Base-by-base conservation (phyloP, 2,329 filamentous ascomycete species). In the Cercospora sesami region DNA sequence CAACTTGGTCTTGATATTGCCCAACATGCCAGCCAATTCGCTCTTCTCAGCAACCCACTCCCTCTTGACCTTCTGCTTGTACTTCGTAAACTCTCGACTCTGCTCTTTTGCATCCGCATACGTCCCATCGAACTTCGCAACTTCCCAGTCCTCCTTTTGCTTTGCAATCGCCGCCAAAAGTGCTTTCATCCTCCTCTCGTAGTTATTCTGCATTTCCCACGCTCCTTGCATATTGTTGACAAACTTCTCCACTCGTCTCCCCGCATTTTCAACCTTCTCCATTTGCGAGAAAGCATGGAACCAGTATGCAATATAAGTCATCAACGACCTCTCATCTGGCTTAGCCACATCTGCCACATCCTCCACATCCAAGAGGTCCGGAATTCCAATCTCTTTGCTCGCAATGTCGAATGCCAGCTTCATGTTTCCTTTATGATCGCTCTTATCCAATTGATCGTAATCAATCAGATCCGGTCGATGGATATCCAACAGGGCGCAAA, bases 241-340 rank as follows among this genome's bases (percentile, higher is more conserved):
- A 77, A 99, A 99, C 81, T 99, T 99, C 83, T 99, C 95, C 5
- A 99, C 95, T 73, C 95, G 88, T 69, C 95, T 88, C 5, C 95
- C 95, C 4, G 95, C 95, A 78, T 99, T 99, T 81, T 99, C 95
- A 8, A 99, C 95, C 79, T 94, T 91, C 82, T 99, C 95, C 90
- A 99, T 96, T 77, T 98, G 94, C 31, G 94, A 98, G 79, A 99
- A 99, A 74, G 95, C 95, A 78, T 99, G 95, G 86, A 99, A 99
- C 95, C 95, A 99, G 84, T 99, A 99, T 72, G 95, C 95, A 75
- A 99, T 99, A 80, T 99, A 99, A 0, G 95, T 99, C 95, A 99
- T 99, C 78, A 99, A 86, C 79, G 92, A 96, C 75, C 93, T 90
- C 81, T 99, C 95, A 79, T 99, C 95, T 26, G 95, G 95, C 82